These are phyloP conservation scores for Epichloe hybrida DNA, from an alignment of 2,329 filamentous ascomycete species.

Conservation along the genomic window DNA sequence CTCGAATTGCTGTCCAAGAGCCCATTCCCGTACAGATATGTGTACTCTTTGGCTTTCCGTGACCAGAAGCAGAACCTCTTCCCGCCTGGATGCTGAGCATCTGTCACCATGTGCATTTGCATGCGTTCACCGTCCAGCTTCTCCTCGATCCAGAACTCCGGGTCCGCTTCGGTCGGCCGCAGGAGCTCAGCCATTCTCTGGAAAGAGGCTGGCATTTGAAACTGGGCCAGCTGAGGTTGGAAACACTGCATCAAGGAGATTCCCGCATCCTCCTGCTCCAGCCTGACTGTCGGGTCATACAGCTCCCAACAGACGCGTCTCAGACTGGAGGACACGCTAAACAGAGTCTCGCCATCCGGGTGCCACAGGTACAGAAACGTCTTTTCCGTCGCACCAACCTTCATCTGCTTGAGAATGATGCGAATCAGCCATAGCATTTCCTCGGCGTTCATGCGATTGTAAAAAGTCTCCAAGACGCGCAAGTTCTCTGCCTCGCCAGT, in stretches of 20 bases:
- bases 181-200: constrained; percentile 62
- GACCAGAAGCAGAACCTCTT: constrained; percentile 81
- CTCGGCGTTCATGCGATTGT: constrained; percentile 80
- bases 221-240: constrained; percentile 87
- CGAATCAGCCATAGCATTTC: constrained; percentile 91
- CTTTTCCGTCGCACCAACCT: constrained; percentile 67
- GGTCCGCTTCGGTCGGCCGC: constrained; percentile 53
- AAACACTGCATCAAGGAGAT: constrained; percentile 88
- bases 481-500: constrained; percentile 74
- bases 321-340: constrained; percentile 83
- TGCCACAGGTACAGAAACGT: constrained; percentile 79
- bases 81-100: constrained; percentile 53
- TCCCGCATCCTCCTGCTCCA: constrained; percentile 62
- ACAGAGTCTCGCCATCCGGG: constrained; percentile 61
- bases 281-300: constrained; percentile 54
- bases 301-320: constrained; percentile 92
- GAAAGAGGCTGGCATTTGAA: constrained; percentile 67
- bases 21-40: constrained; percentile 75
- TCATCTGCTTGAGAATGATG: constrained; percentile 74
- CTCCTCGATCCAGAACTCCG: constrained; percentile 91
- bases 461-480: constrained; percentile 71
- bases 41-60: constrained; percentile 90
- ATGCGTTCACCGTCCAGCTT: constrained; percentile 95
- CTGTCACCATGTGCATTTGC: constrained; percentile 82
- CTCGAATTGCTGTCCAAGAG: constrained; percentile 63